These are phyloP conservation scores for Scheffersomyces lignosus DNA, from an alignment of 805 yeast species.

Conservation along the genomic window DNA sequence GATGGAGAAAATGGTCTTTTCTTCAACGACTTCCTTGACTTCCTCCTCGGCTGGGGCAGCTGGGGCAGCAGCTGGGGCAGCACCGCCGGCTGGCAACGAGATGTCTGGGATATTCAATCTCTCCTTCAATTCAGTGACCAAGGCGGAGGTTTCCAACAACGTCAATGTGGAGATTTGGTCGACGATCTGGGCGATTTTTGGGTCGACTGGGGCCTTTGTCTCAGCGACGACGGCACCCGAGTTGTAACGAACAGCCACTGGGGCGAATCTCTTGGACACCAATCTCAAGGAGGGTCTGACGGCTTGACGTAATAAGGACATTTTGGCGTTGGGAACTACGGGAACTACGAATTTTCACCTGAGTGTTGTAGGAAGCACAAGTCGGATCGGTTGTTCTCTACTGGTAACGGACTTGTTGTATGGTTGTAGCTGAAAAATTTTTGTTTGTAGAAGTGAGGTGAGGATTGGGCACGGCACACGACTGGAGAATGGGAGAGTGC, in stretches of 20 bases:
- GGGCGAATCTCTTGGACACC: constrained; percentile 23
- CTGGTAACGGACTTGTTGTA: no score
- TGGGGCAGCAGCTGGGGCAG: constrained; percentile 56
- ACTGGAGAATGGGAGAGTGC: no score
- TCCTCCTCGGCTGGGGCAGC: constrained; percentile 75
- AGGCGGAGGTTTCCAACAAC: constrained; percentile 87
- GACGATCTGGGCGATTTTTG: constrained; percentile 85
- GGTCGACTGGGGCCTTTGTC: constrained; percentile 62
- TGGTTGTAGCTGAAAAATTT: no score
- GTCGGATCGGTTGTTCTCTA: no score
- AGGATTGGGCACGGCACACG: no score
- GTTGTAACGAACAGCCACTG: constrained; percentile 44
- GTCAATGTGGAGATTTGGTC: constrained; percentile 88
- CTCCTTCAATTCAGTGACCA: constrained; percentile 75
- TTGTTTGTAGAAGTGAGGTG: no score
- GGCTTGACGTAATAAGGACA: constrained; percentile 38
- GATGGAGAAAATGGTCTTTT: constrained; percentile 87
- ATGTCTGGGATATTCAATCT: constrained; percentile 93
- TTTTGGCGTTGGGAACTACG: no score
- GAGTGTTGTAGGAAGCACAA: no score
- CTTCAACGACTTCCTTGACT: constrained; percentile 76
- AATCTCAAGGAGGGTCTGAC: constrained; percentile 39
- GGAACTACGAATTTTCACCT: no score
- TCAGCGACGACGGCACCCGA: constrained; percentile 43
- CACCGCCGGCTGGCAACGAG: constrained; percentile 72